Evolutionary conservation across 106 monocot genomes (phyloP).

Genomic region (Chionographis japonica): DNA sequence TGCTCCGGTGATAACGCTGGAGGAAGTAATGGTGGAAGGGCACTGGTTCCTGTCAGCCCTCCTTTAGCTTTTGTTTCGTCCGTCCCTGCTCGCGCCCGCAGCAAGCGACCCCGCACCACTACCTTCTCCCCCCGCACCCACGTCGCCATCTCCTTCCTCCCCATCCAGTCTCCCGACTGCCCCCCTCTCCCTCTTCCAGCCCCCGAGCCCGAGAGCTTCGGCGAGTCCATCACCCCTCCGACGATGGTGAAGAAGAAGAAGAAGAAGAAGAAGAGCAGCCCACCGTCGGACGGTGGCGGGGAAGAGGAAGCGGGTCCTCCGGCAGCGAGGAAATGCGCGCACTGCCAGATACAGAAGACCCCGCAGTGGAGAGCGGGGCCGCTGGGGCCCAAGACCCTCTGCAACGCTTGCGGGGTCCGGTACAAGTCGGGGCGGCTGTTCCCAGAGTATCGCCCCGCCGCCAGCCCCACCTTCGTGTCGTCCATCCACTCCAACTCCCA

Average conservation of each 20-base stretch:
- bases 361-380: slow-evolving; percentile 86
- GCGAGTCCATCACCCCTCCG: slow-evolving; percentile 21
- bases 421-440: slow-evolving; percentile 81
- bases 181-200: slow-evolving; percentile 1
- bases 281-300: not conserved
- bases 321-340: slow-evolving; percentile 53
- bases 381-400: slow-evolving; percentile 77
- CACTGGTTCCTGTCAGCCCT: not conserved
- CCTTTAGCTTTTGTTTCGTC: slow-evolving; percentile 3
- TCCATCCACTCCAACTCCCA: slow-evolving; percentile 82
- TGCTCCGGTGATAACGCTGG: not conserved
- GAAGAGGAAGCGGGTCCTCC: slow-evolving; percentile 5
- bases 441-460: slow-evolving; percentile 85
- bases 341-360: slow-evolving; percentile 67
- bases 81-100: slow-evolving; percentile 56
- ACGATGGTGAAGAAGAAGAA: slow-evolving; percentile 13
- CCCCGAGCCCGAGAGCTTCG: slow-evolving; percentile 23
- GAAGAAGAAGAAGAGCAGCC: slow-evolving; percentile 27
- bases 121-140: slow-evolving; percentile 21
- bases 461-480: slow-evolving; percentile 78
- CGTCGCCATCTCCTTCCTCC: not conserved
- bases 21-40: no score
- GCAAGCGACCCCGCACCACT: slow-evolving; percentile 57
- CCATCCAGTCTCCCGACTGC: not conserved
- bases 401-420: slow-evolving; percentile 79